These are phyloP conservation scores for Hypoxylon sp. DNA, from an alignment of 2,329 filamentous ascomycete species.

Conservation along the genomic window DNA sequence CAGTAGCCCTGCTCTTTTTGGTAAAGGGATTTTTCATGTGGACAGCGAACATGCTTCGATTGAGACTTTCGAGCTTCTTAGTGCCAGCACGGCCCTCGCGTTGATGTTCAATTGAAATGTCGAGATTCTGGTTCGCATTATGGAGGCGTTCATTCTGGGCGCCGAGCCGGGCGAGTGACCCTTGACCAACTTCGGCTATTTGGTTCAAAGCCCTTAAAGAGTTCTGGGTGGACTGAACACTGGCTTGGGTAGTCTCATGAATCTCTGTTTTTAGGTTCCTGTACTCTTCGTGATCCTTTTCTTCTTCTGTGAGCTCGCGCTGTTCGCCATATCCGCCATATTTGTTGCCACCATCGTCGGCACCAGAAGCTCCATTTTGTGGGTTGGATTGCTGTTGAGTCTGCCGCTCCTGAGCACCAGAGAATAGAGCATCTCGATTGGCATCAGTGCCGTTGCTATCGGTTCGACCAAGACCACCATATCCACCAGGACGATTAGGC, in stretches of 20 bases:
- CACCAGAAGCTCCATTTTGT: slow-evolving; percentile 25
- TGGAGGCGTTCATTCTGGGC: slow-evolving; percentile 82
- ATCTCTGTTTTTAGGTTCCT: slow-evolving; percentile 78
- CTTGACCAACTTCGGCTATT: slow-evolving; percentile 74
- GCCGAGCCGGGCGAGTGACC: slow-evolving; percentile 76
- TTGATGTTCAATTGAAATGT: slow-evolving; percentile 67
- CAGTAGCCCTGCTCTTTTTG: slow-evolving; percentile 68
- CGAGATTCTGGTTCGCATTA: slow-evolving; percentile 84
- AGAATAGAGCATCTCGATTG: slow-evolving; percentile 71
- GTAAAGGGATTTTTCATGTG: slow-evolving; percentile 83
- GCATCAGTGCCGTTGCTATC: slow-evolving; percentile 57
- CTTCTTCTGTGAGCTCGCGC: slow-evolving; percentile 82
- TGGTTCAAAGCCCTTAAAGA: slow-evolving; percentile 73
- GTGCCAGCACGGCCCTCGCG: slow-evolving; percentile 82
- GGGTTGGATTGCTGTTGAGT: slow-evolving; percentile 35
- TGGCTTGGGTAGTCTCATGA: slow-evolving; percentile 77
- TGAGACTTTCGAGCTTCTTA: slow-evolving; percentile 83
- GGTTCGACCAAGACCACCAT: slow-evolving; percentile 65
- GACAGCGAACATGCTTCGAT: slow-evolving; percentile 90
- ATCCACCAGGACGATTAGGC: slow-evolving; percentile 63
- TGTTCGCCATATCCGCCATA: slow-evolving; percentile 71
- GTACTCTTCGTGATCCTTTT: slow-evolving; percentile 77
- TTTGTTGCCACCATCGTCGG: slow-evolving; percentile 32
- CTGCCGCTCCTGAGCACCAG: slow-evolving; percentile 43
- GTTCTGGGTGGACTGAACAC: slow-evolving; percentile 71